Conservation (phyloP, 805 yeast species). For the Diddensiella caesifluorescens region DNA sequence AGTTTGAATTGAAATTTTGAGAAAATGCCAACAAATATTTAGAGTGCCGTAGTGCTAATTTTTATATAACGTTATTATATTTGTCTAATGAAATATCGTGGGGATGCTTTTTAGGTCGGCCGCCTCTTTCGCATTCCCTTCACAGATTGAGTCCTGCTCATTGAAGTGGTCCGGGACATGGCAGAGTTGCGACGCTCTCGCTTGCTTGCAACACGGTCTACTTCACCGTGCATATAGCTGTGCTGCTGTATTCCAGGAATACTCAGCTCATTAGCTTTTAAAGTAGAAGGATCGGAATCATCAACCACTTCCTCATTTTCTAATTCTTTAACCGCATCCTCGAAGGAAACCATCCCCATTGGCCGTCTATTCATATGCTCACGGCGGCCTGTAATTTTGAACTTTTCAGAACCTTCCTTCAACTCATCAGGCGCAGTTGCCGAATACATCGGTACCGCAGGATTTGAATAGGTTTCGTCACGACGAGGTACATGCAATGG, state of each 20-base stretch:
- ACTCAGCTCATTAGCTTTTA: no score
- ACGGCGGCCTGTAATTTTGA: background rate
- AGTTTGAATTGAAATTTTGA: background rate
- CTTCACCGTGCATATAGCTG: no score
- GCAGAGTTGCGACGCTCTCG: background rate
- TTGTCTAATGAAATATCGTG: no score
- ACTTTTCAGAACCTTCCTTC: background rate
- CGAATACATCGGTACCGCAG: slow-evolving; percentile 28
- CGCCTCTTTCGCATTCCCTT: slow-evolving; percentile 5
- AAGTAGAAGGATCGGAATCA: slow-evolving; percentile 8
- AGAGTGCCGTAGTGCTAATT: background rate
- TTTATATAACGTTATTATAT: background rate
- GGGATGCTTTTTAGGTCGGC: background rate
- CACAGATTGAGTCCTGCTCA: slow-evolving; percentile 3
- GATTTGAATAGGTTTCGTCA: slow-evolving; percentile 31
- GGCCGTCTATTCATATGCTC: slow-evolving; percentile 3
- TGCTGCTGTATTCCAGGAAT: no score
- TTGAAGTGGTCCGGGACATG: background rate
- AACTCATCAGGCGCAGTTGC: slow-evolving; percentile 6
- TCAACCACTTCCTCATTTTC: slow-evolving; percentile 3
- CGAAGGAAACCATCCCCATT: slow-evolving; percentile 5
- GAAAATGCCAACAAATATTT: background rate
- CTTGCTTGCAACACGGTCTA: no score
- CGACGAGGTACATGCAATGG: slow-evolving; percentile 34
- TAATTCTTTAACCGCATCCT: background rate